These are phyloP conservation scores for Cercospora berteroae DNA, from an alignment of 2,329 filamentous ascomycete genomes.

Conservation along the genomic window DNA sequence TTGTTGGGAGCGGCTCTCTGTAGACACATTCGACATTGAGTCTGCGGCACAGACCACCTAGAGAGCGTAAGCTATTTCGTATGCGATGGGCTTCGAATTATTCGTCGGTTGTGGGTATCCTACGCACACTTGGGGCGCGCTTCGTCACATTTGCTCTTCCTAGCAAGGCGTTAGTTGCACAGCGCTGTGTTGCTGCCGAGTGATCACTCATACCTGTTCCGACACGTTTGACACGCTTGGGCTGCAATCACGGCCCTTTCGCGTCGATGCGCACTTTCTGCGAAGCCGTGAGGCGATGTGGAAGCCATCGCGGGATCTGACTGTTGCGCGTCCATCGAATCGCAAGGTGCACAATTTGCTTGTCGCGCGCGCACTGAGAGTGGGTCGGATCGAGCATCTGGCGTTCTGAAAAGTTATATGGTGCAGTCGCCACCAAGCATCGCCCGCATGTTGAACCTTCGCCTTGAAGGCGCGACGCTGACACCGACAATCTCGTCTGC, in stretches of 20 bases:
- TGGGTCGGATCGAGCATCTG: neutral
- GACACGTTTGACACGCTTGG: constrained; percentile 60
- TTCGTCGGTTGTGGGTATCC: neutral
- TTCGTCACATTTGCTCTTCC: constrained; percentile 66
- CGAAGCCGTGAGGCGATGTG: constrained; percentile 19
- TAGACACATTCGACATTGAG: constrained; percentile 61
- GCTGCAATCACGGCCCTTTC: constrained; percentile 52
- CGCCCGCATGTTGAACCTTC: neutral
- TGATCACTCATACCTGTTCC: constrained; percentile 35
- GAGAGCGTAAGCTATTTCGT: constrained; percentile 9
- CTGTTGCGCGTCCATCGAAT: neutral
- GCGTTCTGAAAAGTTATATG: neutral
- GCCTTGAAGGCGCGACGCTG: neutral
- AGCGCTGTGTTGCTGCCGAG: neutral
- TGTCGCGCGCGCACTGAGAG: neutral
- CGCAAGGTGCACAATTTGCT: neutral
- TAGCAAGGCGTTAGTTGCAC: constrained; percentile 27
- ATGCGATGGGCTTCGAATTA: neutral
- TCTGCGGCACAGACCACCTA: constrained; percentile 54
- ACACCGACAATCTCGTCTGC: neutral
- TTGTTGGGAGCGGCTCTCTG: constrained; percentile 60
- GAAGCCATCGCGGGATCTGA: neutral
- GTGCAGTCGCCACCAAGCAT: constrained; percentile 2
- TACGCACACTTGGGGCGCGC: constrained; percentile 56
- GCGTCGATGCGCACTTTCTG: constrained; percentile 36